These are phyloP conservation scores for Tolypocladium paradoxum DNA, from an alignment of 2,329 filamentous ascomycete species.

Conservation along the genomic window DNA sequence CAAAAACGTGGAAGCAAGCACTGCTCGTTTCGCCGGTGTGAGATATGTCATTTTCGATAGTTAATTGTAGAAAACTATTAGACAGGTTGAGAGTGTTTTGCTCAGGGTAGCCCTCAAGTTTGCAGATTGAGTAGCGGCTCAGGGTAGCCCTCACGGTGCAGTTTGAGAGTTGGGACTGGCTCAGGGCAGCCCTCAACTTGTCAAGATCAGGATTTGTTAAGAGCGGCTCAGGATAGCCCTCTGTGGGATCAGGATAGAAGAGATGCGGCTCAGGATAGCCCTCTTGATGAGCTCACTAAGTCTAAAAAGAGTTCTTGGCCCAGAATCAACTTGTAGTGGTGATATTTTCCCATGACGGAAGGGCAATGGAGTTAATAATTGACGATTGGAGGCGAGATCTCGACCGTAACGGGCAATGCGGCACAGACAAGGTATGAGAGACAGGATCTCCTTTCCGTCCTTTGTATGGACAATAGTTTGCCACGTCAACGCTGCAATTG, in stretches of 20 bases:
- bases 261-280: slow-evolving; percentile 2
- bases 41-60: slow-evolving; percentile 6
- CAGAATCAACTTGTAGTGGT: neutral
- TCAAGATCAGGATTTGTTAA: slow-evolving; percentile 3
- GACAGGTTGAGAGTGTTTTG: slow-evolving; percentile 1
- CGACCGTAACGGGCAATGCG: neutral
- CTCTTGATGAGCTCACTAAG: neutral
- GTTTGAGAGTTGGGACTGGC: slow-evolving; percentile 2
- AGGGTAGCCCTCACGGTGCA: slow-evolving; percentile 1
- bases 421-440: neutral
- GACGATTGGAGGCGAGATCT: neutral
- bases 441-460: neutral
- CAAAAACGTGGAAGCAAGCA: slow-evolving; percentile 7
- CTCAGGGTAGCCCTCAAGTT: slow-evolving; percentile 4
- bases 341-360: no score
- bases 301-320: neutral
- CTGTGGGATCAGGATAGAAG: slow-evolving; percentile 3
- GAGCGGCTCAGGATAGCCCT: slow-evolving; percentile 11
- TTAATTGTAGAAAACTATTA: slow-evolving; percentile 1
- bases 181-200: slow-evolving; percentile 4
- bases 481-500: neutral
- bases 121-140: neutral
- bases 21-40: slow-evolving; percentile 6
- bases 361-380: neutral
- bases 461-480: neutral